Conservation (phyloP, 257 asterid genomes). For the Solanum verrucosum region DNA sequence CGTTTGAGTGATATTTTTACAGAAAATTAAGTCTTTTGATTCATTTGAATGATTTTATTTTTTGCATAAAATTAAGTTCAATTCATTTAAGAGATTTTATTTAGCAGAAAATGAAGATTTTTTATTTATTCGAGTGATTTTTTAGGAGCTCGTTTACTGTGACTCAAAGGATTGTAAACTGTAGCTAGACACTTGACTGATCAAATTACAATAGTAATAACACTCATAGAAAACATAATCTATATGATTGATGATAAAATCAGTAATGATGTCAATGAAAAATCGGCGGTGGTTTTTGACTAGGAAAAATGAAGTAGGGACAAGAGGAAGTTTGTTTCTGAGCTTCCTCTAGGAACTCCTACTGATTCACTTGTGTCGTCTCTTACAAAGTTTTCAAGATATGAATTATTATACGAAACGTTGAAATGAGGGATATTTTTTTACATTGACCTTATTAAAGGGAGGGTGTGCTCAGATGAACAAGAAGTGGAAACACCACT, state of each 20-base stretch:
- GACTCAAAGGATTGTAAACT: not conserved
- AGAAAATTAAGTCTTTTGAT: too few species aligned
- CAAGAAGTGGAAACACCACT: conserved; percentile 15
- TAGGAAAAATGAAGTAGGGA: conserved; percentile 42
- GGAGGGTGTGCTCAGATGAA: conserved; percentile 20
- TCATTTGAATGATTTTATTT: not conserved
- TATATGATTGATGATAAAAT: conserved; percentile 26
- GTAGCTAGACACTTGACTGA: not conserved
- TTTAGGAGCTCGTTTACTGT: not conserved
- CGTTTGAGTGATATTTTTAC: not conserved
- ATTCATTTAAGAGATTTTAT: too few species aligned
- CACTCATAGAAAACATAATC: not conserved
- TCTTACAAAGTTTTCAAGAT: conserved; percentile 40
- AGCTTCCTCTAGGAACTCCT: conserved; percentile 15
- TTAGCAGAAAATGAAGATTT: not conserved
- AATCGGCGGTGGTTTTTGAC: conserved; percentile 1
- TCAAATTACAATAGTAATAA: not conserved
- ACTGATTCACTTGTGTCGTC: conserved; percentile 20
- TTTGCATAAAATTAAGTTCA: not conserved
- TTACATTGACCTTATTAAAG: conserved; percentile 23
- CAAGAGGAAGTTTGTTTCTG: conserved; percentile 51
- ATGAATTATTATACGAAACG: conserved; percentile 40
- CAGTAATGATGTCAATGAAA: conserved; percentile 18
- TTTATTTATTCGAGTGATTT: not conserved
- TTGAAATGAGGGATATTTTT: conserved; percentile 6